These are phyloP conservation scores for Xylaria grammica DNA, from an alignment of 495 filamentous ascomycete species.

Conservation along the genomic window DNA sequence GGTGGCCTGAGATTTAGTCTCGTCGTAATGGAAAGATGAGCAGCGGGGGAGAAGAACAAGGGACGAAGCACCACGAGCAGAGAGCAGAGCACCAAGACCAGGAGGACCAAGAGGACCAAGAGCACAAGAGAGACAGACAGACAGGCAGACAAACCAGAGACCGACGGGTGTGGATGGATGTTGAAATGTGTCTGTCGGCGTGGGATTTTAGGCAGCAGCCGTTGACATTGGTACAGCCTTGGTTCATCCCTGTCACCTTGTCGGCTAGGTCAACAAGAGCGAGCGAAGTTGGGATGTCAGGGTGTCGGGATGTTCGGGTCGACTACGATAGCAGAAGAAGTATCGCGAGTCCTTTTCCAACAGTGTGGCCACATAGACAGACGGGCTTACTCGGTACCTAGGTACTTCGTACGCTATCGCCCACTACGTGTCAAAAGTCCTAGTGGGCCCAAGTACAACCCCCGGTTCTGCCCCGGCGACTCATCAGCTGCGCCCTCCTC, in stretches of 20 bases:
- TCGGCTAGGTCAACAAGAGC: conserved; percentile 20
- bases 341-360: too few relatives aligned
- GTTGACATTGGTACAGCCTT: conserved; percentile 33
- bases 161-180: conserved; percentile 18
- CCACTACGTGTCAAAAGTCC: conserved; percentile 33
- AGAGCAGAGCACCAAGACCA: too few relatives aligned
- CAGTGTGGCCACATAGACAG: too few relatives aligned
- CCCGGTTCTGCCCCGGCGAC: conserved; percentile 14
- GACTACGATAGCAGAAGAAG: neutral
- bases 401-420: conserved; percentile 29
- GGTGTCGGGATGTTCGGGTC: neutral
- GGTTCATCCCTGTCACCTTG: conserved; percentile 16
- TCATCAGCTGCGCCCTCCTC: conserved; percentile 33
- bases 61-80: neutral
- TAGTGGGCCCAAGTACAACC: conserved; percentile 35
- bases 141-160: too few relatives aligned
- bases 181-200: conserved; percentile 27
- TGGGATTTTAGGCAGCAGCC: conserved; percentile 44
- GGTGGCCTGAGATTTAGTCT: conserved; percentile 24
- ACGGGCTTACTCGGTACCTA: too few relatives aligned
- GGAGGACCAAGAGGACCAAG: conserved; percentile 14
- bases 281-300: too few relatives aligned
- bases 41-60: conserved; percentile 12
- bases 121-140: conserved; percentile 24
- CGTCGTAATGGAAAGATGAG: neutral